These are phyloP conservation scores for Arabidopsis hybrid DNA, from an alignment of 441 rosid genomes.

Conservation along the genomic window DNA sequence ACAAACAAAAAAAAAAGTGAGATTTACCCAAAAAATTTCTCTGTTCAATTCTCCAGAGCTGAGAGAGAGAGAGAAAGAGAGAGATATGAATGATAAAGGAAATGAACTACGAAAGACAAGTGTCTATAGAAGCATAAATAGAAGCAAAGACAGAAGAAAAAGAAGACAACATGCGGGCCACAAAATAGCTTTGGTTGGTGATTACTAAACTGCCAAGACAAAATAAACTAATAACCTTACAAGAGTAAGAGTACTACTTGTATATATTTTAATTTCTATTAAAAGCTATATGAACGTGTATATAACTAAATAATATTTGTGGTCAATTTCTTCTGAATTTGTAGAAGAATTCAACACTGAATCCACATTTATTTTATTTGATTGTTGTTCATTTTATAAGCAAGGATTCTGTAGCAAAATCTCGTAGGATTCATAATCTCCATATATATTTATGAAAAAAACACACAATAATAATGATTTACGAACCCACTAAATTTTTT, in stretches of 20 bases:
- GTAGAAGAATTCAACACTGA: conserved; percentile 34
- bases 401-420: conserved; percentile 24
- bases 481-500: background rate
- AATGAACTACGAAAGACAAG: conserved; percentile 1
- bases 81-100: background rate
- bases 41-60: conserved; percentile 15
- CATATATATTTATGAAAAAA: background rate
- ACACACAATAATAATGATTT: background rate
- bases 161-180: conserved; percentile 44
- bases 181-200: conserved; percentile 36
- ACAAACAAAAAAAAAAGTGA: background rate
- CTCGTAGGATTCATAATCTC: conserved; percentile 16
- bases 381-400: background rate
- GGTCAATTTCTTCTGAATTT: conserved; percentile 21
- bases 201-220: conserved; percentile 27
- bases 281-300: too few relatives aligned
- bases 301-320: too few relatives aligned
- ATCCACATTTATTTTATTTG: conserved; percentile 22
- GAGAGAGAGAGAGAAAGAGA: conserved; percentile 19
- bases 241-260: background rate
- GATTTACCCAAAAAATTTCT: conserved; percentile 31
- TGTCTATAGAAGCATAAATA: conserved; percentile 29
- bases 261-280: too few relatives aligned
- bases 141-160: conserved; percentile 25
- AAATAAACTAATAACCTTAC: conserved; percentile 3